Conservation (phyloP, 1,284 basidiomycete species). For the Puccinia novopanici region DNA sequence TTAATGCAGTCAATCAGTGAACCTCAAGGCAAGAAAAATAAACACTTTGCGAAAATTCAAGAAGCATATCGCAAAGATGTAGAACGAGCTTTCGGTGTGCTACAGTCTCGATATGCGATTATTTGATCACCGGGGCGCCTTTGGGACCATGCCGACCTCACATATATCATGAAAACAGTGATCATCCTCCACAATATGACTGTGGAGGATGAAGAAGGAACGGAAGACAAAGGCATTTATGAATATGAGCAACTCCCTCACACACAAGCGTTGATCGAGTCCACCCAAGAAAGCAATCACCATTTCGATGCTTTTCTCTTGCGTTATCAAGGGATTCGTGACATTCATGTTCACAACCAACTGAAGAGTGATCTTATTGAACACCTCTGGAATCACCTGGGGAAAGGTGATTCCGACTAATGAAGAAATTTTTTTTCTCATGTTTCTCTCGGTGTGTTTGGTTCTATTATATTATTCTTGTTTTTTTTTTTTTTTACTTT, state of each 20-base stretch:
- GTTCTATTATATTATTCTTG: not conserved
- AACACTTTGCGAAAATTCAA: not conserved
- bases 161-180: too few species aligned
- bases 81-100: slow-evolving; percentile 18
- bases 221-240: not conserved
- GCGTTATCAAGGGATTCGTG: not conserved
- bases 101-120: slow-evolving; percentile 1
- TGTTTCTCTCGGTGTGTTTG: too few species aligned
- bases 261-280: not conserved
- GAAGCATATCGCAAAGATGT: slow-evolving; percentile 7
- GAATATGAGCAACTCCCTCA: not conserved
- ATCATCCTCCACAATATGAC: too few species aligned
- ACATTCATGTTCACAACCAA: not conserved
- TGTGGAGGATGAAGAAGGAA: too few species aligned
- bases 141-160: not conserved
- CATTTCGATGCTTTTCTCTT: not conserved
- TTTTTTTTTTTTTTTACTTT: not conserved
- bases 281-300: not conserved
- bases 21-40: not conserved
- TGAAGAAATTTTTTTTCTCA: not conserved
- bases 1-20: slow-evolving; percentile 8
- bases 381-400: not conserved
- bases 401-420: not conserved
- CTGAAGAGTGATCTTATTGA: slow-evolving; percentile 6
- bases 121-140: not conserved